Percentiles rank a stretch among this genome's conserved stretches.
phyloP scores from a whole-genome alignment of 805 yeast genomes.

The Candida patagonica region DNA sequence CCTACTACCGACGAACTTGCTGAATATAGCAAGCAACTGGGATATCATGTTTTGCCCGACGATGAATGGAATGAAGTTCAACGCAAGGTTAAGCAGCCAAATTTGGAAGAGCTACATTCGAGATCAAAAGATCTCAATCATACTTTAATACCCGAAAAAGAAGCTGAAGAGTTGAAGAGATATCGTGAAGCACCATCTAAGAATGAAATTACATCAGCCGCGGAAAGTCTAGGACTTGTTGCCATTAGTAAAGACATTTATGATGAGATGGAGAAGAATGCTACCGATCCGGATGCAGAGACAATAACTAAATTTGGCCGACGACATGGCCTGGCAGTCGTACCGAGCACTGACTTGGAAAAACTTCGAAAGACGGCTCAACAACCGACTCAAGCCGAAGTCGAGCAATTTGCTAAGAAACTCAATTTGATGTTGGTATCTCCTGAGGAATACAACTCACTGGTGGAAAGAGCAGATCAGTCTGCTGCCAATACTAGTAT shows the following conservation, averaged over 20 bases:
- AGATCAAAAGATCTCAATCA: conserved; percentile 8
- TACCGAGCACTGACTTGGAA: conserved; percentile 14
- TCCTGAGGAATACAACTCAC: conserved; percentile 8
- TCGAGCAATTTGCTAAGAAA: conserved; percentile 20
- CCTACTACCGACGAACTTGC: conserved; percentile 15
- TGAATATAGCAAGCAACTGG: conserved; percentile 10
- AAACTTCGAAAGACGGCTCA: conserved; percentile 22
- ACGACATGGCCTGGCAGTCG: conserved; percentile 13
- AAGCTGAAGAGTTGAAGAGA: conserved; percentile 6
- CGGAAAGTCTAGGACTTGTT: conserved; percentile 12
- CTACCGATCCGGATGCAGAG: conserved; percentile 17
- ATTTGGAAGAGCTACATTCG: conserved; percentile 13
- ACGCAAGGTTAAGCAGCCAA: conserved; percentile 16
- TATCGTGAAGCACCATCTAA: conserved; percentile 11
- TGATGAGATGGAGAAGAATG: conserved; percentile 17
- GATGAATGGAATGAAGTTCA: conserved; percentile 12
- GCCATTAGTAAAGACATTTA: conserved; percentile 16
- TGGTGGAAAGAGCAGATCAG: conserved; percentile 16
- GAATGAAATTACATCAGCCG: conserved; percentile 13
- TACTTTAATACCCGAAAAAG: conserved; percentile 8
- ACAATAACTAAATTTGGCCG: conserved; percentile 11
- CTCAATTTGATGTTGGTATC: conserved; percentile 23
- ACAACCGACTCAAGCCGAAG: conserved; percentile 21
- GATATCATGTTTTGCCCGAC: conserved; percentile 9
- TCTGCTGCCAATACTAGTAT: conserved; percentile 7